Base-by-base conservation (phyloP, 208 protist genomes). In the Acanthamoeba culbertsoni region DNA sequence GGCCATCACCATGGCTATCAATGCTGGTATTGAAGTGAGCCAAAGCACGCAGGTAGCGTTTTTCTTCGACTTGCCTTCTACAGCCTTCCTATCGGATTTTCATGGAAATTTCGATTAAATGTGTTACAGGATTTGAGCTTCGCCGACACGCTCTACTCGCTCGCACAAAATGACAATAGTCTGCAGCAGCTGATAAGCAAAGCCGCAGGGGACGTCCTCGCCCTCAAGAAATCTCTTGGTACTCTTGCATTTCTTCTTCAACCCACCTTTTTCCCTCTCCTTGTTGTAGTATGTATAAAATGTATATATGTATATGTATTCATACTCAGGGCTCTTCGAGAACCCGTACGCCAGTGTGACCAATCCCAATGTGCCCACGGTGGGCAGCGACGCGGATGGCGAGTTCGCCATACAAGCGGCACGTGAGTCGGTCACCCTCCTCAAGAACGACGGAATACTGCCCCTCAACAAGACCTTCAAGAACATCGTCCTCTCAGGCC, bases 1-100 rank as follows among this genome's bases (percentile, higher is more conserved):
- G 46, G 94, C 94, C 20, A 71, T 94, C 28, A 16, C 62, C 5
- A 40, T 93, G 37, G 94, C 94, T 26, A 28, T 94, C 3, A 46
- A 93, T 35, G 94, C 94, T 23, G 94, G 94, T 77, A 73, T 95
- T 12, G 94, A 95, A 46, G 82, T 95, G 59, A 94, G 91, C 37
- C 93, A 94, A 91, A 86, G 68, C 68, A 75, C 77, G 2, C 31
- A 4, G 28, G 79, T 57, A 35, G 45, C 37, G 14, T 55, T 55
- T 23, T 55, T 55, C 48, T 23, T 55, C 18, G 8, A 55, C 18
- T 55, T 55, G 48, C 55, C 12, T 31, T n/a, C 20, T 62, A 7
- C 18, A 6, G 3, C 14, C 28, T 26, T 59, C 53, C 1, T 23
- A 57, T 23, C 51, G 51, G 14, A 23, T 57, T 23, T 12, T 57